Evolutionary conservation across 345 rosid species (phyloP).

Genomic region (Luvunga scandens): DNA sequence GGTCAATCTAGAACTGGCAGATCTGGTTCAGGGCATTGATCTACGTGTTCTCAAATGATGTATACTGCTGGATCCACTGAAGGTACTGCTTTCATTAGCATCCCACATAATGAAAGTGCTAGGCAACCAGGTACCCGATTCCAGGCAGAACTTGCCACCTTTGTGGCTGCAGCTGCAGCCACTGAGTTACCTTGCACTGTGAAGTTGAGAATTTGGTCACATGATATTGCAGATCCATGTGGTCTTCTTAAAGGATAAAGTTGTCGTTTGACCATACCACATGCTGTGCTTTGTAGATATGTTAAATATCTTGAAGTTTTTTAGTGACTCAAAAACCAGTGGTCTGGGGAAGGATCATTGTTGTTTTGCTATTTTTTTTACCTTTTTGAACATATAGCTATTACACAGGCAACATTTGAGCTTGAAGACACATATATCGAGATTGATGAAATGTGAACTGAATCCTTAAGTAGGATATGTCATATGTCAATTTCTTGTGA

Average conservation of each 20-base stretch:
- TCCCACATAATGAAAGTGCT: constrained; percentile 34
- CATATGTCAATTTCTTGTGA: too few species aligned
- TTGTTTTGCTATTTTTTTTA: not conserved
- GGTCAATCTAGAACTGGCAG: constrained; percentile 35
- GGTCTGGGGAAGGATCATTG: not conserved
- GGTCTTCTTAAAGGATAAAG: constrained; percentile 54
- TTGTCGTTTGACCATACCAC: constrained; percentile 73
- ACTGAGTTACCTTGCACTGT: constrained; percentile 97
- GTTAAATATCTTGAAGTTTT: not conserved
- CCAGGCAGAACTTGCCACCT: constrained; percentile 67
- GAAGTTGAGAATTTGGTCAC: constrained; percentile 85
- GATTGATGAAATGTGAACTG: too few species aligned
- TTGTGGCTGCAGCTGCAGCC: constrained; percentile 72
- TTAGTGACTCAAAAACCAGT: not conserved
- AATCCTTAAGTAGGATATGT: too few species aligned
- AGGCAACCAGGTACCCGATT: constrained; percentile 60
- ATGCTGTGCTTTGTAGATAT: constrained; percentile 97
- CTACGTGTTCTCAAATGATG: constrained; percentile 28
- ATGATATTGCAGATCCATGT: constrained; percentile 71
- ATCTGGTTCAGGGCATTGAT: constrained; percentile 33
- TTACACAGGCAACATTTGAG: constrained; percentile 3
- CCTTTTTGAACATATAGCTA: not conserved
- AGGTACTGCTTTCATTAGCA: constrained; percentile 27
- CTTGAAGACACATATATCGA: not conserved
- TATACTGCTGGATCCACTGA: constrained; percentile 45